Percentiles rank a stretch among this genome's conserved stretches.
Conservation (phyloP, 164 flowering plant species). For the Protea cynaroides region DNA sequence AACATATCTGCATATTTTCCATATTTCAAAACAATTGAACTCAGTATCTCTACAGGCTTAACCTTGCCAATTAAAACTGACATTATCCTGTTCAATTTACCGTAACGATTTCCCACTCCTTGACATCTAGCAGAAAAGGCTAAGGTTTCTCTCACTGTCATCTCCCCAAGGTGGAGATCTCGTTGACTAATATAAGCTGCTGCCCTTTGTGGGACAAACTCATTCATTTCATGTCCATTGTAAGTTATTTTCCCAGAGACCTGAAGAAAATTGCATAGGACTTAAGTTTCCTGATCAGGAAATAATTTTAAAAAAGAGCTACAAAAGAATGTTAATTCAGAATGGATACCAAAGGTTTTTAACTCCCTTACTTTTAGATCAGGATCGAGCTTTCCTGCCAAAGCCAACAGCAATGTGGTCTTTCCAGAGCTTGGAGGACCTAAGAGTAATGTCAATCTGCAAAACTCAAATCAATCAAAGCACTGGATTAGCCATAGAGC, state of each 20-base stretch:
- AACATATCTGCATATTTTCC: constrained; percentile 45
- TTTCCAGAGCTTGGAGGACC: no score
- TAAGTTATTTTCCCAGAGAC: constrained; percentile 27
- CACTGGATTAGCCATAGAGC: neutral
- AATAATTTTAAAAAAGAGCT: neutral
- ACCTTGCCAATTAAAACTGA: neutral
- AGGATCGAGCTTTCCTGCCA: neutral
- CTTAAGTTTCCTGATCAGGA: neutral
- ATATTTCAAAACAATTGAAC: neutral
- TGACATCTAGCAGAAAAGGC: constrained; percentile 14
- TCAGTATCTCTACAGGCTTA: neutral
- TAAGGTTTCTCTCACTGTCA: no score
- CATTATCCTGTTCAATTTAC: constrained; percentile 17
- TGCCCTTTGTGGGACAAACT: no score
- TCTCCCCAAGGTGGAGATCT: no score
- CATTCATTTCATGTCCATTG: no score
- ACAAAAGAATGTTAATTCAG: neutral
- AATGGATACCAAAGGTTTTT: constrained; percentile 2
- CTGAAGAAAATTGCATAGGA: constrained; percentile 15
- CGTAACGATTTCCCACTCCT: constrained; percentile 51
- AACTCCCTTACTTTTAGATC: constrained; percentile 19
- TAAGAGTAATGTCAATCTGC: no score
- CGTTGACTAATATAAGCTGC: no score
- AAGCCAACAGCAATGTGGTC: no score
- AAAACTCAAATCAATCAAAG: constrained; percentile 1